Conservation (phyloP, 345 rosid species). For the Linum lewisii region DNA sequence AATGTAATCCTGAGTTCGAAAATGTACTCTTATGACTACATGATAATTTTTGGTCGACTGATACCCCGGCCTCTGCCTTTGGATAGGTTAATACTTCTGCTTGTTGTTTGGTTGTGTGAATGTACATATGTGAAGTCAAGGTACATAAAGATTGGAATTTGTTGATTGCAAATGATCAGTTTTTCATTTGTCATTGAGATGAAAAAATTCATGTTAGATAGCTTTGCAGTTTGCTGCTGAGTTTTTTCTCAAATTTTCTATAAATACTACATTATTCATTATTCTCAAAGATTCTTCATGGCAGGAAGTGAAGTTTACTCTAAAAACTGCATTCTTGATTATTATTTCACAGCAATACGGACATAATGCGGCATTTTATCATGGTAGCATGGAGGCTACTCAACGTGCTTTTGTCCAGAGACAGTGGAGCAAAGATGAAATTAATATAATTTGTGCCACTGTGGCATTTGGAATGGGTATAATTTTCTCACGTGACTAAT, state of each 20-base stretch:
- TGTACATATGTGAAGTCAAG: background rate
- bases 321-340: background rate
- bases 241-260: no score
- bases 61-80: no score
- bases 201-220: background rate
- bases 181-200: background rate
- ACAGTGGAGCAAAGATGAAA: constrained; percentile 99
- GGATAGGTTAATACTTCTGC: background rate
- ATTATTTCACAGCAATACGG: constrained; percentile 54
- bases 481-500: constrained; percentile 11
- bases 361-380: constrained; percentile 94
- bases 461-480: constrained; percentile 99
- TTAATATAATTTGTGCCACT: constrained; percentile 94
- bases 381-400: constrained; percentile 84
- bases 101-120: background rate
- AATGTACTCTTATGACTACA: no score
- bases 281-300: no score
- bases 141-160: background rate
- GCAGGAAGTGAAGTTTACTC: no score
- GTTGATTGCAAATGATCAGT: background rate
- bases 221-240: background rate
- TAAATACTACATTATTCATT: no score
- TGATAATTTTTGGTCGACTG: no score
- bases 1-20: no score
- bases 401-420: constrained; percentile 69